Base-by-base conservation (phyloP, 192 early-diverging fungal genomes). In the Spizellomyces punctatus region DNA sequence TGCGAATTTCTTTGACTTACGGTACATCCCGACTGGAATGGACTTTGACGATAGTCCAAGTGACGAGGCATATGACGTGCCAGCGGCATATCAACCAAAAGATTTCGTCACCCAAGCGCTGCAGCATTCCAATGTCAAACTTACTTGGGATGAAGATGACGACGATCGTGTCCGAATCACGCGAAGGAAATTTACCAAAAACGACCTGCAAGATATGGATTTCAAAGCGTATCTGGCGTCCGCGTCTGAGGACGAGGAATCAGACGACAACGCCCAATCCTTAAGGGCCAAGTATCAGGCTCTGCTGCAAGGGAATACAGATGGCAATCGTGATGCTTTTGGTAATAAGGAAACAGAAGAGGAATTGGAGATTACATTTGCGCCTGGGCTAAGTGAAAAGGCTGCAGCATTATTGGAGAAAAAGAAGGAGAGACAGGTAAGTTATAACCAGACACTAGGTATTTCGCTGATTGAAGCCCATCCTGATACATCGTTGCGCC, bases 101-200 rank as follows among this genome's bases (percentile, higher is more conserved):
- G 87, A 91, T 12, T 94, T 94, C 77, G 81, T 84, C 2, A 95
- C 93, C 19, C 73, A 69, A 49, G 95, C 92, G 10, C 80, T 99
- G 58, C 92, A 95, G 78, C 94, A 95, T 79, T 93, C 94, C 4
- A 92, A 91, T 41, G 93, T 95, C n/a, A 91, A 92, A 76, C 82
- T 99, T 46, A 96, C 94, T 0, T 99, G 96, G 96, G 96, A 99
- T 62, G 87, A 91, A 19, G 97, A 99, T 55, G 95, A 96, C 72
- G 88, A 91, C 7, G 91, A 93, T 44, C 87, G 97, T 47, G 82
- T 90, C 14, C 84, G 86, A 50, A 72, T 92, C 14, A 98, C 91
- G 1, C 86, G 91, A 9, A 89, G 91, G 50, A 89, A 89, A 52
- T 94, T 99, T 64, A 92, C 90, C 0, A 90, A 94, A 64, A 89